Evolutionary conservation across 495 filamentous ascomycete species (phyloP), one percentile per base, ranked within the genome.

Genomic region (Daldinia decipiens): DNA sequence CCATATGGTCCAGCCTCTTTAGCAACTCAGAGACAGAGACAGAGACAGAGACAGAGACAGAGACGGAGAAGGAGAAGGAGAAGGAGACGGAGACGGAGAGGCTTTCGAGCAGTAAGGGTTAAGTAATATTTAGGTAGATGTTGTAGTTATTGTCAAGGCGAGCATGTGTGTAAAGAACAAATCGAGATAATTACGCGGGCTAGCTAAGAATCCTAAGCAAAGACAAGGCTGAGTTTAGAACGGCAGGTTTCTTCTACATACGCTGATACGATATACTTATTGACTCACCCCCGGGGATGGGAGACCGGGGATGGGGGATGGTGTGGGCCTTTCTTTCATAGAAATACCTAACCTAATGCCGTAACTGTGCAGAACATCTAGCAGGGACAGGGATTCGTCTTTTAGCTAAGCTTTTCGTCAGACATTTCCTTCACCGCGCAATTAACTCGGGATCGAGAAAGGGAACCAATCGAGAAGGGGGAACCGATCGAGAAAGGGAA

Each of bases 221-320:
- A 34, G 31, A 45, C 43, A 63, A 39, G 54, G 66, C 65, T 58
- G 65, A 68, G 59, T 62, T 50, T 39, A 57, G 58, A 54, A 63
- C 43, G 43, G 29, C 19, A 62, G 52, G 40, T 21, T 50, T 69
- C 40, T 53, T 38, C 19, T 50, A 54, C 27, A 53, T 53, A 53
- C 27, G 43, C 9, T 24, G 34, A 53, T 29, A 29, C 26, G 50
- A 47, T 17, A 47, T 24, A 47, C 17, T 19, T 47, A 47, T 8
- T 47, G 43, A 47, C 43, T 47, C 43, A 47, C 43, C 17, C 43
- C 17, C 1, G 2, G 7, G 40, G 19, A 19, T 0, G 7, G 40
- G 19, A 19, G 21, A 19, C 21, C 8, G 11, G 12, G 34, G 19
- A 34, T 11, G 32, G 32, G 7, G 40, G 43, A 53, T 53, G 29